phyloP scores from a whole-genome alignment of 305 asterid species.

The Fraxinus paxiana region DNA sequence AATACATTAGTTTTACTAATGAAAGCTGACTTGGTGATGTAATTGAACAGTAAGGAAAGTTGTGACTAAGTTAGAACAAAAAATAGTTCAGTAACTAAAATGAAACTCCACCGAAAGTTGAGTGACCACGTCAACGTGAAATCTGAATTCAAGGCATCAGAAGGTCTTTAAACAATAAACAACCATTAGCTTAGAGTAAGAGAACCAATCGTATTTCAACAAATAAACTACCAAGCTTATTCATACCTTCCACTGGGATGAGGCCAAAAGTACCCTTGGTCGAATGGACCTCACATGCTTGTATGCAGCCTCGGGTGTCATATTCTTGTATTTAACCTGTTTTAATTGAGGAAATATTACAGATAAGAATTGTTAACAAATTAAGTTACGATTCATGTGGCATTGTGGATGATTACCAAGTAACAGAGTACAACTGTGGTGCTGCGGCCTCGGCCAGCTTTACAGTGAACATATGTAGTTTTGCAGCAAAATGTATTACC shows the following conservation, averaged over 20 bases:
- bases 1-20: background rate
- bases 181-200: background rate
- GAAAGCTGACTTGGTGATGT: background rate
- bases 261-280: constrained; percentile 81
- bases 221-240: background rate
- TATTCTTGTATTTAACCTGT: constrained; percentile 72
- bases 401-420: constrained; percentile 43
- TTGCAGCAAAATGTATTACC: constrained; percentile 54
- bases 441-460: constrained; percentile 93
- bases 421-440: constrained; percentile 87
- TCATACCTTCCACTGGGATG: constrained; percentile 77
- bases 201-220: background rate
- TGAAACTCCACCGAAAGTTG: background rate
- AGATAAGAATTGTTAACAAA: background rate
- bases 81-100: background rate
- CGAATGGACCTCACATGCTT: constrained; percentile 71
- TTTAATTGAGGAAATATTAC: background rate
- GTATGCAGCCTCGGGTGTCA: constrained; percentile 73
- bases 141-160: background rate
- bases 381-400: constrained; percentile 9
- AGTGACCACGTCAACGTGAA: background rate
- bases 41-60: background rate
- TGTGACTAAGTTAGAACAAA: background rate
- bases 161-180: background rate
- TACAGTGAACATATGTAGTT: constrained; percentile 80